Evolutionary conservation across 192 early-diverging fungal species (phyloP).

Genomic region (Lobulomyces angularis): DNA sequence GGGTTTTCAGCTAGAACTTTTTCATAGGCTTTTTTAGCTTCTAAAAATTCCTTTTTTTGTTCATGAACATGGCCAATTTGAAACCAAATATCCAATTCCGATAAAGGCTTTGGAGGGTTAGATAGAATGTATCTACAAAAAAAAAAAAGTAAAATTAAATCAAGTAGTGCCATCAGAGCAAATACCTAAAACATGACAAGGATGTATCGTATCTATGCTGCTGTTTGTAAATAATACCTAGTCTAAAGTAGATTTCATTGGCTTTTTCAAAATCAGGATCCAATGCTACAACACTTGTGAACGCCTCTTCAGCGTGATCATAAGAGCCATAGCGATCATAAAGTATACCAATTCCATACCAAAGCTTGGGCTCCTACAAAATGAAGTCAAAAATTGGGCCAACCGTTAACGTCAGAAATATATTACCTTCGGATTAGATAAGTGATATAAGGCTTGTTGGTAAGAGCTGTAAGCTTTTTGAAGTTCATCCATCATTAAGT

Average conservation of each 20-base stretch:
- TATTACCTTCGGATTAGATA: slow-evolving; percentile 74
- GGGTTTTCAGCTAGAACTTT: slow-evolving; percentile 77
- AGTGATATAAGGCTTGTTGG: slow-evolving; percentile 86
- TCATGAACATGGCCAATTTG: slow-evolving; percentile 97
- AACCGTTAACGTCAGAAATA: slow-evolving; percentile 1
- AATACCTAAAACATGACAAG: neutral
- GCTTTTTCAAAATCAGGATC: slow-evolving; percentile 95
- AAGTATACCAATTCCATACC: slow-evolving; percentile 97
- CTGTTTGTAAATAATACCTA: slow-evolving; percentile 97
- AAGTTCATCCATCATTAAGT: slow-evolving; percentile 89
- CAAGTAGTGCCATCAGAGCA: neutral
- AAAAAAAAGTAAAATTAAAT: slow-evolving; percentile 2
- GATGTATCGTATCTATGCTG: slow-evolving; percentile 66
- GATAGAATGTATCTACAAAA: slow-evolving; percentile 71
- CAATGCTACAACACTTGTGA: slow-evolving; percentile 85
- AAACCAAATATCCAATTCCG: slow-evolving; percentile 94
- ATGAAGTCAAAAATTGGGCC: slow-evolving; percentile 2
- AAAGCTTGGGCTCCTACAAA: slow-evolving; percentile 84
- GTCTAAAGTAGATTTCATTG: slow-evolving; percentile 92
- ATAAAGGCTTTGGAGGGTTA: slow-evolving; percentile 83
- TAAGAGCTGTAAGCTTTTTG: slow-evolving; percentile 91
- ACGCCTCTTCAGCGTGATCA: slow-evolving; percentile 94
- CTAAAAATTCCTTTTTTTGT: slow-evolving; percentile 63
- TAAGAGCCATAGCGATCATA: slow-evolving; percentile 95
- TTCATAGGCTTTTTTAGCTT: slow-evolving; percentile 86